These are phyloP conservation scores for Cardiospermum halicacabum DNA, from an alignment of 345 rosid species.

Conservation along the genomic window DNA sequence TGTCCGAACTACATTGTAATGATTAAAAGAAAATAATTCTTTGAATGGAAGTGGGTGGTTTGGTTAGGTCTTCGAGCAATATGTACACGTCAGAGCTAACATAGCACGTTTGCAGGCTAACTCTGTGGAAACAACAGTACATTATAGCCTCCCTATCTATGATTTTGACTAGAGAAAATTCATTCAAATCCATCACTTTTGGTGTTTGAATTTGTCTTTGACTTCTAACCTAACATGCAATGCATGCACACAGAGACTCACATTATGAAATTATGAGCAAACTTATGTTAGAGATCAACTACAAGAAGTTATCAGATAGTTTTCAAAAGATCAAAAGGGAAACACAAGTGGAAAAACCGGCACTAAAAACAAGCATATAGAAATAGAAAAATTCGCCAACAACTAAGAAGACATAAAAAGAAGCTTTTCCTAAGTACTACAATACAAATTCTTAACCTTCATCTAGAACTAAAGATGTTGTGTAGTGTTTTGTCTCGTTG, in stretches of 20 bases:
- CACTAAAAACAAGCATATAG: slow-evolving; percentile 17
- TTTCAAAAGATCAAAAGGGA: slow-evolving; percentile 1
- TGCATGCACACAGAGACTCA: not conserved
- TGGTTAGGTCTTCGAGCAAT: not conserved
- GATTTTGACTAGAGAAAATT: not conserved
- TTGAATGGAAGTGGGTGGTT: not conserved
- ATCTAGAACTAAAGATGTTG: not conserved
- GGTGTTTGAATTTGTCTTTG: not conserved
- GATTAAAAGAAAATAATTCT: too few relatives aligned
- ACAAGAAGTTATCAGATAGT: slow-evolving; percentile 27
- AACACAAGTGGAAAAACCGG: slow-evolving; percentile 11
- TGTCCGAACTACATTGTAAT: too few relatives aligned
- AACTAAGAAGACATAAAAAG: slow-evolving; percentile 13
- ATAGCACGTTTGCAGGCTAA: not conserved
- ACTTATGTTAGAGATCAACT: slow-evolving; percentile 19
- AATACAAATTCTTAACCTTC: slow-evolving; percentile 19
- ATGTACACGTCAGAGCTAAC: not conserved
- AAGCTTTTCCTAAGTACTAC: slow-evolving; percentile 19
- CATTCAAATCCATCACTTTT: not conserved
- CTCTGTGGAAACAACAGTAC: not conserved
- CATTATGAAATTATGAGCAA: too few relatives aligned
- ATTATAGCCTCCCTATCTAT: not conserved
- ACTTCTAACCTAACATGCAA: not conserved
- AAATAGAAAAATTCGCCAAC: slow-evolving; percentile 14
- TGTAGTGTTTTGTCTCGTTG: too few relatives aligned